Conservation (phyloP, 1,284 basidiomycete species). For the Leccinum variabile region DNA sequence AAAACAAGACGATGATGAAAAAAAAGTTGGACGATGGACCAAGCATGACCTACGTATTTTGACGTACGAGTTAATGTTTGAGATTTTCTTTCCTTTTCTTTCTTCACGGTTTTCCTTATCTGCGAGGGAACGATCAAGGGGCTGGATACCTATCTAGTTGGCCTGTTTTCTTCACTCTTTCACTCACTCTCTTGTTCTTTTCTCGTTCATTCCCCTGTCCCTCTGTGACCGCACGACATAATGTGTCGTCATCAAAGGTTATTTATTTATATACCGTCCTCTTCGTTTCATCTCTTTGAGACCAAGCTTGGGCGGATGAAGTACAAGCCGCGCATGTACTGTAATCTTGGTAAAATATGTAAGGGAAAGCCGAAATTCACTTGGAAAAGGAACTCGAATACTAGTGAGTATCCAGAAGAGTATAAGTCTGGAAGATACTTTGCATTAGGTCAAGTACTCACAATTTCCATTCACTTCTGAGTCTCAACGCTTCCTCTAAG, state of each 20-base stretch:
- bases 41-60: conserved; percentile 23
- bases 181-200: not conserved
- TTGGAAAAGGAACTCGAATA: no score
- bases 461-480: no score
- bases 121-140: conserved; percentile 27
- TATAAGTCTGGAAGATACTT: no score
- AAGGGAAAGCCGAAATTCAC: not conserved
- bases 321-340: conserved; percentile 28
- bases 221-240: not conserved
- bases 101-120: conserved; percentile 14
- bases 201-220: conserved; percentile 12
- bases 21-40: conserved; percentile 19
- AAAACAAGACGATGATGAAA: not conserved
- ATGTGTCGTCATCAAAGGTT: not conserved
- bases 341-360: conserved; percentile 24
- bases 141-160: conserved; percentile 35
- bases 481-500: no score
- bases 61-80: conserved; percentile 29
- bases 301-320: conserved; percentile 11
- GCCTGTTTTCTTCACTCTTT: conserved; percentile 12
- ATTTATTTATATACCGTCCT: no score
- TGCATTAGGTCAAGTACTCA: no score
- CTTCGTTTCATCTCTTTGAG: conserved; percentile 1
- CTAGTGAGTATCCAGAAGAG: no score
- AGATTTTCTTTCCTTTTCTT: not conserved